Evolutionary conservation across 495 filamentous ascomycete genomes (phyloP), one percentile per base, ranked within the genome.

Genomic region (Penicillium odoratum): DNA sequence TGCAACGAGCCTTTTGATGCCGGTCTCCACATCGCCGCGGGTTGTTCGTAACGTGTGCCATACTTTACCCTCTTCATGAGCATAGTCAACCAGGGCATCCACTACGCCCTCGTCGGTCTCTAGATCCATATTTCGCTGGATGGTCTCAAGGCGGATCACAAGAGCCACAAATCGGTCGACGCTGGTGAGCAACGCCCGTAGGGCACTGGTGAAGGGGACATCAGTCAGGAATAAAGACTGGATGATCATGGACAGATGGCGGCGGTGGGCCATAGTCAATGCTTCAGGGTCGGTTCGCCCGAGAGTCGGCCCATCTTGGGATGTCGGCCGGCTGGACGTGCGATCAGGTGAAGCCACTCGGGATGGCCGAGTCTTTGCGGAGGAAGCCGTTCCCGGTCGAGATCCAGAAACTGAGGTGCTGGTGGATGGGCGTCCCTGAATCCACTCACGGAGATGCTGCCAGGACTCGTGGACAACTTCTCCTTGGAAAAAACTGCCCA

Each of bases 381-480:
- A 70, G 5, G 69, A 66, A 15, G 74, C 67, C 8, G 74, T 78
- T 30, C 72, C 69, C 13, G 75, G 74, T 55, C 75, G 70, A 54
- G 76, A 78, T 5, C 57, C 53, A 44, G 69, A 40, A n/a, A 54
- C 47, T 16, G 68, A 69, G 15, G 43, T 51, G 26, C 69, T 16
- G 4, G 49, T 45, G 5, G 49, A 46, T 31, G 62, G 44, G 7
- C 55, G 48, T 8, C 67, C 51, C 61, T 77, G 58, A 80, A 89
- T 68, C 88, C 90, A 77, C 71, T 77, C 65, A 15, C 76, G 74
- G 47, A 88, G 83, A 56, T 82, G 76, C 45, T 81, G 76, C 80
- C 89, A 96, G 0, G 90, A 88, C 8, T 85, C 86, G 52, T 87
- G 83, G 16, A 97, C 84, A 1, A 97, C 88, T 68, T 97, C 92